These are phyloP conservation scores for Tricholoma terreum DNA, from an alignment of 768 basidiomycete species.

Conservation along the genomic window DNA sequence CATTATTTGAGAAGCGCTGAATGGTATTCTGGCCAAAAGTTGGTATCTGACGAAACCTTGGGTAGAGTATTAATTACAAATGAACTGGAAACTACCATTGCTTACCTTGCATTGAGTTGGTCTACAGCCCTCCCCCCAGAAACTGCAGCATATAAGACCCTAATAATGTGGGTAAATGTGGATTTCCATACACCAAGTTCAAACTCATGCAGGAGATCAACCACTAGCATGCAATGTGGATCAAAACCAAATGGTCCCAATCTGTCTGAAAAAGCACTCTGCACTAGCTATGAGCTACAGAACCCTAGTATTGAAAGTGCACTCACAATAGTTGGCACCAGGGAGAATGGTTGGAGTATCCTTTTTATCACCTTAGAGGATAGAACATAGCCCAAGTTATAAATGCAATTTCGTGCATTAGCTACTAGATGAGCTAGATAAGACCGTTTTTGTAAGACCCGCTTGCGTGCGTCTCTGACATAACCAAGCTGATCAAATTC, in stretches of 20 bases:
- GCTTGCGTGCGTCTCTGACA: too few species aligned
- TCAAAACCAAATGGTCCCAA: conserved; percentile 10
- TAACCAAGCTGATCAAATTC: too few species aligned
- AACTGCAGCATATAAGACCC: conserved; percentile 18
- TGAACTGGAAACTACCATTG: not conserved
- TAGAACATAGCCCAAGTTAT: too few species aligned
- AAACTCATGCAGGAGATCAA: too few species aligned
- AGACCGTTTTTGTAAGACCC: too few species aligned
- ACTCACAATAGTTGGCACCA: too few species aligned
- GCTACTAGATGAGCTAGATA: too few species aligned
- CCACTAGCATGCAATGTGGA: conserved; percentile 17
- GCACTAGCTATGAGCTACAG: not conserved
- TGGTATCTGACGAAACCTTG: conserved; percentile 7
- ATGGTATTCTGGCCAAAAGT: conserved; percentile 21
- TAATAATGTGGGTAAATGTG: too few species aligned
- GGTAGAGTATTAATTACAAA: not conserved
- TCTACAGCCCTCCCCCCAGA: not conserved
- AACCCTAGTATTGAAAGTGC: not conserved
- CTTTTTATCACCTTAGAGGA: not conserved
- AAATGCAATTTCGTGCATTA: too few species aligned
- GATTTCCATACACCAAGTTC: too few species aligned
- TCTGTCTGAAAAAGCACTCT: conserved; percentile 35
- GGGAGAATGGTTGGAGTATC: too few species aligned
- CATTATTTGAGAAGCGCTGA: conserved; percentile 20
- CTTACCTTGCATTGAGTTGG: conserved; percentile 2